Evolutionary conservation across 2,329 filamentous ascomycete genomes (phyloP), one percentile per base, ranked within the genome.

Genomic region (Nothopassalora personata): DNA sequence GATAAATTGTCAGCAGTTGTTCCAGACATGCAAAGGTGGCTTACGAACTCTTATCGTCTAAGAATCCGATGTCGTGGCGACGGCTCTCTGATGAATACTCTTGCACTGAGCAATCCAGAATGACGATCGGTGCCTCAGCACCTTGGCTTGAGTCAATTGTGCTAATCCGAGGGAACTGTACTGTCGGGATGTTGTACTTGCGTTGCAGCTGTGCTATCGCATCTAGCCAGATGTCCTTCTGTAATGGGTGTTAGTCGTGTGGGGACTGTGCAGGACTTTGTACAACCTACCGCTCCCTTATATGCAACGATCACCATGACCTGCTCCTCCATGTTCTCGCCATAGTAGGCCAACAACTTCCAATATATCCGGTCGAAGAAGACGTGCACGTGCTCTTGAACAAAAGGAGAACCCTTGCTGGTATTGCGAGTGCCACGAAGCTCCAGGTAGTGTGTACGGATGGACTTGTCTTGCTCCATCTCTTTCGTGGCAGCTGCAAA

Each of bases 281-380:
- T 31, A 19, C 31, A 31, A 27, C 49, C 46, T 54, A 59, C 56
- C 4, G 63, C 63, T n/a, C 58, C 53, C 45, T 54, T 57, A 51
- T 66, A 66, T 31, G 62, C 64, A 13, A 53, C 53, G 30, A 66
- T 63, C 39, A 66, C 47, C 39, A 64, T 58, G 18, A 64, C 60
- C 11, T 31, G 30, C 13, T 60, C 50, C n/a, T 28, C 13, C 43
- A 59, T 52, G 8, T 31, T 48, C 31, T 48, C 45, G 43, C 54
- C 49, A 23, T 56, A 62, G 49, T 59, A 59, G 11, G 46, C 54
- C 5, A 23, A 49, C 5, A 62, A 51, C 15, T 33, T 18, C 45
- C 48, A 54, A 28, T 54, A 62, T 7, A 56, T 30, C 7, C 45
- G 10, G 43, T 62, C 54, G 56, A 65, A 66, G 58, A 66, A 65